Base-by-base conservation (phyloP, 352 stramenopile genomes). In the Phytophthora sansomeana region DNA sequence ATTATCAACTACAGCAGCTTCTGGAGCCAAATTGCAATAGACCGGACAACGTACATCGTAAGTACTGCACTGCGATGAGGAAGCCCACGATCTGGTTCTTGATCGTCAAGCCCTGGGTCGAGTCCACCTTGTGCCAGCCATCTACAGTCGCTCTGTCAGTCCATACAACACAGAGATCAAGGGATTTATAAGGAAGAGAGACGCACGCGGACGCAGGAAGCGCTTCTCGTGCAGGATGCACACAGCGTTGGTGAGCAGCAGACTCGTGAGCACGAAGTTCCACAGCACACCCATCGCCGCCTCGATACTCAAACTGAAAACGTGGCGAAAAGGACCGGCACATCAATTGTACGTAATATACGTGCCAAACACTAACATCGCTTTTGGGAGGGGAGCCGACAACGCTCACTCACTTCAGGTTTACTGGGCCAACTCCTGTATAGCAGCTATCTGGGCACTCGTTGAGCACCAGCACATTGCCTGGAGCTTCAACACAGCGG, bases 71-170 rank as follows among this genome's bases (percentile, higher is more conserved):
- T 5, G 89, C 87, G 29, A 92, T 77, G 24, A 96, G 73, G 56
- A 96, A 92, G 46, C 89, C 87, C 29, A 95, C 75, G 66, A 94
- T 67, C 69, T 96, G 89, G 72, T 96, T 96, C 75, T 95, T 95
- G 57, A 95, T 81, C 32, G 85, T 92, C 82, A 89, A 80, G 51
- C 89, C 89, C 52, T 95, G 74, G 21, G 83, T 87, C 38, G 87
- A 82, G 38, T 95, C 87, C 51, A 95, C 77, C 50, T 83, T 80
- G 70, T 96, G 82, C 87, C 87, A 96, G 4, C 89, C 87, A 78
- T 96, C 87, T 95, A 63, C 17, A 44, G 19, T 49, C 17, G 6
- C n/a, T 6, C 7, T 8, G 24, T 55, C 13, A 41, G 36, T 53
- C 30, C 44, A 66, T 48, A 29, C 0, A 32, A 38, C 1, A 55